phyloP scores from a whole-genome alignment of 169 alveolate genomes.

The Plasmodium billcollinsi region DNA sequence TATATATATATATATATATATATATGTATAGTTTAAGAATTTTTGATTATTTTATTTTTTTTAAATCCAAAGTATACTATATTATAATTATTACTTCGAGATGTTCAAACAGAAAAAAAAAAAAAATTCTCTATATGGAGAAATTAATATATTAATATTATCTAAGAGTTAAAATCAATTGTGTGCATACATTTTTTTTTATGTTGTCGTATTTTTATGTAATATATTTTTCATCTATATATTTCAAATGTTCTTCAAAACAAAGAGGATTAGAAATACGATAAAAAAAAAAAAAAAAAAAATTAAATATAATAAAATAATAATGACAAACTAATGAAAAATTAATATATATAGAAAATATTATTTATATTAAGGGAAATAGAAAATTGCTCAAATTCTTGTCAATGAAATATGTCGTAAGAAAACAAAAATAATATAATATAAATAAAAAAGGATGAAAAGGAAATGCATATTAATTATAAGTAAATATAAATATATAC shows the following conservation, averaged over 20 bases:
- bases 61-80: too few relatives aligned
- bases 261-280: neutral
- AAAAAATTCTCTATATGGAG: too few relatives aligned
- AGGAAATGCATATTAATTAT: neutral
- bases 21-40: too few relatives aligned
- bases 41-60: too few relatives aligned
- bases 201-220: neutral
- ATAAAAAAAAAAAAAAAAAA: neutral
- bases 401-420: neutral
- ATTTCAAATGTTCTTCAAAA: neutral
- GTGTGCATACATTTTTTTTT: slow-evolving; percentile 1
- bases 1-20: too few relatives aligned
- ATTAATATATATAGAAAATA: neutral
- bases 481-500: neutral
- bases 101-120: too few relatives aligned
- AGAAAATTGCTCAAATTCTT: too few relatives aligned
- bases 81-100: too few relatives aligned
- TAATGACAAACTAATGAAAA: too few relatives aligned
- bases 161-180: neutral
- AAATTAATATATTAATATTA: too few relatives aligned
- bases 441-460: neutral
- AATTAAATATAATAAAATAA: slow-evolving; percentile 11
- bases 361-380: too few relatives aligned
- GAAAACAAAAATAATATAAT: neutral
- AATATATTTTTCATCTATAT: neutral